These are phyloP conservation scores for Amylostereum areolatum DNA, from an alignment of 1,284 basidiomycete species.

Conservation along the genomic window DNA sequence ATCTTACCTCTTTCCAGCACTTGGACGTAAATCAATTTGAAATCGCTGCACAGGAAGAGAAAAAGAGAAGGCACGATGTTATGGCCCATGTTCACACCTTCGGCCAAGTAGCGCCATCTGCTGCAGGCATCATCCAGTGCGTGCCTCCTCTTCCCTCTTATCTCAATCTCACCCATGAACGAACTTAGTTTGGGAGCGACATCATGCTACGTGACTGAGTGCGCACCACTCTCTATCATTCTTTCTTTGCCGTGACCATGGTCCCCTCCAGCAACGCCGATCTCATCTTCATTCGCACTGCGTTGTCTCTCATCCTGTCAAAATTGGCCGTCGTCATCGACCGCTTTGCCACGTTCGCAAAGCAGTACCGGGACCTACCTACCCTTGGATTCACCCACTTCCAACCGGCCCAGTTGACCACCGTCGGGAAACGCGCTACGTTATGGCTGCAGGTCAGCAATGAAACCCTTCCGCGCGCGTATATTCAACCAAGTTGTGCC, in stretches of 20 bases:
- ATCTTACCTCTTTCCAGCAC: conserved; percentile 35
- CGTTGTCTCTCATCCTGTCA: conserved; percentile 78
- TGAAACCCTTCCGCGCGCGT: background rate
- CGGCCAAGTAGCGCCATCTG: conserved; percentile 88
- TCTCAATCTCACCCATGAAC: conserved; percentile 3
- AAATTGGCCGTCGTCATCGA: conserved; percentile 90
- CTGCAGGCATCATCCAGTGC: conserved; percentile 95
- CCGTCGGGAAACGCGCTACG: conserved; percentile 98
- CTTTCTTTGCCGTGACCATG: background rate
- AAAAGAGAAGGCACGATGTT: conserved; percentile 96
- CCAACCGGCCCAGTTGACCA: conserved; percentile 97
- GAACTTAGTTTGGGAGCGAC: conserved; percentile 81
- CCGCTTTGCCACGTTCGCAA: conserved; percentile 77
- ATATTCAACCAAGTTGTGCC: background rate
- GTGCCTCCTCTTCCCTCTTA: conserved; percentile 20
- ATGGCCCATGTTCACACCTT: conserved; percentile 99
- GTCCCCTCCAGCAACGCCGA: conserved; percentile 76
- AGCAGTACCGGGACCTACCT: conserved; percentile 71
- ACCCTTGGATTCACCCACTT: conserved; percentile 98
- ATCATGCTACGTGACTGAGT: conserved; percentile 99
- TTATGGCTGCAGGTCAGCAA: conserved; percentile 84
- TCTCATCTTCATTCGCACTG: conserved; percentile 92
- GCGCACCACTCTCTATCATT: conserved; percentile 21
- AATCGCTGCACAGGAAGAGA: conserved; percentile 91
- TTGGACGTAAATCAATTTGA: conserved; percentile 90